Evolutionary conservation across 1,284 basidiomycete genomes (phyloP).

Genomic region (Lignosus rhinocerotis): DNA sequence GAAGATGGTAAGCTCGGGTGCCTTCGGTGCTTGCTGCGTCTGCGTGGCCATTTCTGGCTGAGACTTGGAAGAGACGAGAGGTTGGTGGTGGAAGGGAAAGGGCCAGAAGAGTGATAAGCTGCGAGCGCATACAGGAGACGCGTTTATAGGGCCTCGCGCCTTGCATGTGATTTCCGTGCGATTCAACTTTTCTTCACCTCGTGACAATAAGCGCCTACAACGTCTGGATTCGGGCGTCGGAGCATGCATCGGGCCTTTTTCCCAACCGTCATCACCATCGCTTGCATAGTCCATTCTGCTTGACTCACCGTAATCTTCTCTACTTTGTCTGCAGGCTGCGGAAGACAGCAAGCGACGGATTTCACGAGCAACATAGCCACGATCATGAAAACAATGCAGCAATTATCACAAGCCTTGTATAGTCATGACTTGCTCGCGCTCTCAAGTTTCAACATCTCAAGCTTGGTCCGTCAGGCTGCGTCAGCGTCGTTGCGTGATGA

Average conservation of each 20-base stretch:
- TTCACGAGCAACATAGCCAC: not conserved
- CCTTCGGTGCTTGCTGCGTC: slow-evolving; percentile 35
- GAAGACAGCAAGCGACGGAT: not conserved
- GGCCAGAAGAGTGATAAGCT: slow-evolving; percentile 15
- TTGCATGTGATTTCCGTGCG: slow-evolving; percentile 27
- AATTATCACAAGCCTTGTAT: slow-evolving; percentile 18
- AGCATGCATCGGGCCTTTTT: not conserved
- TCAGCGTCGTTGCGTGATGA: no score
- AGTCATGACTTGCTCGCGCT: not conserved
- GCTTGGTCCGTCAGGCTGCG: not conserved
- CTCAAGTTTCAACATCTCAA: not conserved
- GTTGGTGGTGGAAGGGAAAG: slow-evolving; percentile 7
- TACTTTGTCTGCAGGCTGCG: not conserved
- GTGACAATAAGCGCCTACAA: slow-evolving; percentile 41
- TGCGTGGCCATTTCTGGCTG: slow-evolving; percentile 41
- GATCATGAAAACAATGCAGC: not conserved
- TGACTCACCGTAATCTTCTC: not conserved
- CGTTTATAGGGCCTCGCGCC: slow-evolving; percentile 13
- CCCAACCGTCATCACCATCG: slow-evolving; percentile 2
- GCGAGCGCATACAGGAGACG: slow-evolving; percentile 6
- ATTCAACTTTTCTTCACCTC: slow-evolving; percentile 39
- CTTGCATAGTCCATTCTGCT: not conserved
- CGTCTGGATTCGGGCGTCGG: slow-evolving; percentile 43
- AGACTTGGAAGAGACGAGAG: slow-evolving; percentile 5
- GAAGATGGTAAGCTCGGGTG: slow-evolving; percentile 61